Evolutionary conservation across 768 basidiomycete genomes (phyloP), one percentile per base, ranked within the genome.

Genomic region (Suillus plorans): DNA sequence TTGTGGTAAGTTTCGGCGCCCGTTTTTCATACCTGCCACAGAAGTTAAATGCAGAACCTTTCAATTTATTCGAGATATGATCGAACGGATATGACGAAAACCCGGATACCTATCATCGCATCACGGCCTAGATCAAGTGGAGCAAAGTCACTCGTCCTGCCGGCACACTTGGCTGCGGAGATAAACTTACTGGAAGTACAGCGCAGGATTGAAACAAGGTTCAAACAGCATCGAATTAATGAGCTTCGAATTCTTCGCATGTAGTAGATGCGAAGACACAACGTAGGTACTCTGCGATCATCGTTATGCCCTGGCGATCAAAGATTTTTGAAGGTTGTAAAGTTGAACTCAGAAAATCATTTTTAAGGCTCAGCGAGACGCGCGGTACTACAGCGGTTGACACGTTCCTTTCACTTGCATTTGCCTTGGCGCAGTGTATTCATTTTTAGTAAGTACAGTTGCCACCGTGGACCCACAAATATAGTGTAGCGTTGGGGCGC

Each of bases 21-120:
- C 70, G 60, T 57, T 34, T 52, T 42, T 59, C 18, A 36, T 28
- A 36, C 44, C 22, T 66, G 59, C 71, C 67, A 53, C 64, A 73
- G 64, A 13, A 45, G 28, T 16, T 8, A 45, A 16, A 44, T 22
- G 18, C 4, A 42, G 39, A 45, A 22, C 62, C 65, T 69, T 60
- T 50, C 50, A 62, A 69, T 66, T 64, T 28, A 13, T 47, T 62
- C 60, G 14, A 52, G 57, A 55, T 63, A 31, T 31, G 53, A 63
- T 67, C 52, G 57, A 31, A 68, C 66, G 64, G 61, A 42, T 28
- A 36, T 56, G 59, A 61, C 55, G 7, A 28, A 58, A 16, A 39
- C 37, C 57, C 57, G 39, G 10, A 55, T 55, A 55, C 18, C 10
- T 41, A 41, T 58, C 57, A 37, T 57, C 36, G 9, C 25, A 25